These are phyloP conservation scores for Colletotrichum plurivorum DNA, from an alignment of 2,329 filamentous ascomycete genomes.

Conservation along the genomic window DNA sequence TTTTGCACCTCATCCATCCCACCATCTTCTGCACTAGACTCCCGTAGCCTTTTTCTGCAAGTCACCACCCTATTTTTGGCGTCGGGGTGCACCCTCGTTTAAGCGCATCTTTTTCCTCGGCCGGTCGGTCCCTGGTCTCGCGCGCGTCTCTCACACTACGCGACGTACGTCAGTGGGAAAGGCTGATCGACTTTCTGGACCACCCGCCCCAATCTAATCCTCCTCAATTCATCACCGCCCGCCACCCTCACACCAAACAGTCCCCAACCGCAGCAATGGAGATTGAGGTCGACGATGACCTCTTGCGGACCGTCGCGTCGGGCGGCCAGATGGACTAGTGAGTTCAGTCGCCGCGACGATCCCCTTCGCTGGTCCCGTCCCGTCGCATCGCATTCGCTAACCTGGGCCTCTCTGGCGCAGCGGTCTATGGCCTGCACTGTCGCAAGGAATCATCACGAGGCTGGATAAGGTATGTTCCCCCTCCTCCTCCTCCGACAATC, in stretches of 20 bases:
- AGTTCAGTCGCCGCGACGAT: slow-evolving; percentile 45
- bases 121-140: background rate
- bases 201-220: background rate
- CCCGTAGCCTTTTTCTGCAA: background rate
- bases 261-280: slow-evolving; percentile 61
- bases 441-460: slow-evolving; percentile 75
- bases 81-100: slow-evolving; percentile 13
- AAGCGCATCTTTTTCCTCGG: slow-evolving; percentile 12
- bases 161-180: slow-evolving; percentile 33
- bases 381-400: slow-evolving; percentile 42
- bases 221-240: background rate
- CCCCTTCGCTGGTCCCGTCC: background rate
- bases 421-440: slow-evolving; percentile 77
- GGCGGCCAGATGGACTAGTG: slow-evolving; percentile 71
- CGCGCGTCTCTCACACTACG: slow-evolving; percentile 25
- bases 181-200: slow-evolving; percentile 4
- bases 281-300: slow-evolving; percentile 66
- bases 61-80: slow-evolving; percentile 1
- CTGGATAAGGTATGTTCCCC: slow-evolving; percentile 70
- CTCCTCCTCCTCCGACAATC: background rate
- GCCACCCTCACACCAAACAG: background rate
- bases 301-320: slow-evolving; percentile 63
- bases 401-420: slow-evolving; percentile 60
- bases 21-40: too few species aligned
- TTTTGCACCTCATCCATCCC: too few species aligned